Evolutionary conservation across 2,329 filamentous ascomycete genomes (phyloP).

Genomic region (Endothia cerciana): DNA sequence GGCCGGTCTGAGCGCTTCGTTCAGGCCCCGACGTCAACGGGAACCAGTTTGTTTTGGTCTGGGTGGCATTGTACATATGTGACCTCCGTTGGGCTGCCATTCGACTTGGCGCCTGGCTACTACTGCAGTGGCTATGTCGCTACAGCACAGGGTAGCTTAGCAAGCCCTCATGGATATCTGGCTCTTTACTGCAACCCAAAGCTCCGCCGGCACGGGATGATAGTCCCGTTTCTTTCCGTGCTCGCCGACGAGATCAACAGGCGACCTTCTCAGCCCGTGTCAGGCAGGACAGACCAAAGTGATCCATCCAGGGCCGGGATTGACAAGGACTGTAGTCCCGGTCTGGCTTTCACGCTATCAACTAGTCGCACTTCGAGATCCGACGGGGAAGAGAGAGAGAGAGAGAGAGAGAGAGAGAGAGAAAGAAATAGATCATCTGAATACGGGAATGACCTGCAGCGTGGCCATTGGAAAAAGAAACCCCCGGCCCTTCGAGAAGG

Average conservation of each 20-base stretch:
- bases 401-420: neutral
- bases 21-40: conserved; percentile 42
- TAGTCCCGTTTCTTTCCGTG: conserved; percentile 33
- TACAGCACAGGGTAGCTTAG: conserved; percentile 46
- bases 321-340: conserved; percentile 29
- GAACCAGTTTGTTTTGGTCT: conserved; percentile 46
- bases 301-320: conserved; percentile 19
- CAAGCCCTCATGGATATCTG: conserved; percentile 47
- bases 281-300: conserved; percentile 15
- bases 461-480: neutral
- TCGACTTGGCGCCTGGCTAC: conserved; percentile 47
- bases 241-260: conserved; percentile 21
- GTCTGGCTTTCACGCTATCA: conserved; percentile 31
- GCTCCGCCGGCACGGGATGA: conserved; percentile 34
- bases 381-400: neutral
- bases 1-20: conserved; percentile 49
- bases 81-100: conserved; percentile 45
- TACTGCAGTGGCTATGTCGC: conserved; percentile 45
- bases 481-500: neutral
- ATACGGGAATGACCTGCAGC: neutral
- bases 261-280: neutral
- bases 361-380: conserved; percentile 1
- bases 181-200: conserved; percentile 45
- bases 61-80: conserved; percentile 48
- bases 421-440: no score